Evolutionary conservation across 2,329 filamentous ascomycete species (phyloP).

Genomic region (Trichoderma lentiforme): DNA sequence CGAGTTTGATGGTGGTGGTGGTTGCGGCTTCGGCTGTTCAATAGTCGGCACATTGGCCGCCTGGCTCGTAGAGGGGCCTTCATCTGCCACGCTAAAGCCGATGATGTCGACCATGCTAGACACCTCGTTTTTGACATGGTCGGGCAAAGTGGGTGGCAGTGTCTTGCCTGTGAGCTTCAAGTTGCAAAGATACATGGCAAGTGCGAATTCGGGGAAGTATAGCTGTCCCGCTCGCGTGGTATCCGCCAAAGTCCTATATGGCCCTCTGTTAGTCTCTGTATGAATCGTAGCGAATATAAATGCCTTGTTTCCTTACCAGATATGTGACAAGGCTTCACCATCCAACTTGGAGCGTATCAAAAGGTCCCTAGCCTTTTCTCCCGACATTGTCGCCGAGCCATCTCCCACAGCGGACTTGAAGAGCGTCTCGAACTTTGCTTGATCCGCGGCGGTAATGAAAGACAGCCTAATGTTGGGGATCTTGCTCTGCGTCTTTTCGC

Average conservation of each 20-base stretch:
- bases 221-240: slow-evolving; percentile 95
- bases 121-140: slow-evolving; percentile 90
- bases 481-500: slow-evolving; percentile 59
- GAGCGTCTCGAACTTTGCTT: slow-evolving; percentile 93
- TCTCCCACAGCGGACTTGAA: slow-evolving; percentile 94
- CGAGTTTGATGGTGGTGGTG: slow-evolving; percentile 70
- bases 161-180: slow-evolving; percentile 83
- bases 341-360: slow-evolving; percentile 84
- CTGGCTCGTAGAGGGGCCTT: slow-evolving; percentile 49
- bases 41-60: slow-evolving; percentile 66
- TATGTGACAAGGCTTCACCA: slow-evolving; percentile 83
- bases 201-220: slow-evolving; percentile 93
- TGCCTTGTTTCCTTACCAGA: slow-evolving; percentile 62
- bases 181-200: slow-evolving; percentile 99
- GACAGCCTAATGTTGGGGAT: slow-evolving; percentile 93
- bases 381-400: slow-evolving; percentile 79
- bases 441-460: slow-evolving; percentile 92
- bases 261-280: slow-evolving; percentile 16
- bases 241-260: slow-evolving; percentile 76
- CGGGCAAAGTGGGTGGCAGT: slow-evolving; percentile 71
- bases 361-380: slow-evolving; percentile 87
- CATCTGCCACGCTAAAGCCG: slow-evolving; percentile 85
- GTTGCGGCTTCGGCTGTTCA: slow-evolving; percentile 70
- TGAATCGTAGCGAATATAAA: not conserved
- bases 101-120: slow-evolving; percentile 99